Evolutionary conservation across 805 yeast species (phyloP), one percentile per base, ranked within the genome.

Genomic region (Candida boidinii): DNA sequence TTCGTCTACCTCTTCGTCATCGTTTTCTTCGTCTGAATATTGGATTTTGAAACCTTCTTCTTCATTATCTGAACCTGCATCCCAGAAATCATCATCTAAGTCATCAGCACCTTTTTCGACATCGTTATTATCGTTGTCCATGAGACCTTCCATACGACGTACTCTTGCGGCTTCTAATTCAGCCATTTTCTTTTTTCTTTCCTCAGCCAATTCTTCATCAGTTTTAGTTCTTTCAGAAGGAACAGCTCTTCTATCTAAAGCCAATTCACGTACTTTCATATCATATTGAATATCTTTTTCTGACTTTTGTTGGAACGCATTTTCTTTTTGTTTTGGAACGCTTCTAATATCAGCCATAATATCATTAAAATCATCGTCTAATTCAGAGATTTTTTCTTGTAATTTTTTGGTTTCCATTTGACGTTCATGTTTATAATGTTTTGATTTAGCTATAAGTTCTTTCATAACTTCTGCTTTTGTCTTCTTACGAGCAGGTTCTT

Each of bases 391-490:
- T 21, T 75, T 66, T 32, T 70, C 76, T 48, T 74, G 78, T 11
- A 73, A 58, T 48, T 70, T 63, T 35, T 70, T 75, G 44, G 79
- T 79, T 34, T 71, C 64, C 48, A 66, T 58, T 55, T 83, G 90
- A 54, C 92, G 73, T 53, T 81, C 83, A 23, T 77, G 78, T 48
- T 79, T 82, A 56, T 81, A 72, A 46, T 70, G 77, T 48, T 83
- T 83, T 13, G 92, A 79, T 56, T 83, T 83, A 23, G 92, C 86
- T 37, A 83, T 83, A 30, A 83, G 72, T 51, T 83, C 94, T 43
- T 79, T 73, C 94, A 83, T 83, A 24, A 83, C 90, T 54, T 83
- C 94, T 24, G 82, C 80, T 48, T 83, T 83, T 14, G 85, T 74
- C 57, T 79, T 83, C 56, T 77, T 79, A 38, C 76, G 68, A n/a